Conservation (phyloP, 1,139 yeast genomes). For the Pichia sp. region DNA sequence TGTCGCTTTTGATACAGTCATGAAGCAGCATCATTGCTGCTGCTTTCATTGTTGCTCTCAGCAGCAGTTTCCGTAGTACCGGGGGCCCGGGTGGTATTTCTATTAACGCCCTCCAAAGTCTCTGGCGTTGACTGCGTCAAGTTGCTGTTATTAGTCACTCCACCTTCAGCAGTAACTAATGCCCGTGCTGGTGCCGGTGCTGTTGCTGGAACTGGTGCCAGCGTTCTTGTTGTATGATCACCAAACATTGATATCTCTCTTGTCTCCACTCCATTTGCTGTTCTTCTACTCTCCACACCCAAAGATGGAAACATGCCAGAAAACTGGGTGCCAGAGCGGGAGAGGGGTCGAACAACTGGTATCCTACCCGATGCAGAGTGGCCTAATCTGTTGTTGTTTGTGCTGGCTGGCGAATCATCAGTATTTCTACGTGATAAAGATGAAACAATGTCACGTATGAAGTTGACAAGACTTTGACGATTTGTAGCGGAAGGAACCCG, state of each 20-base stretch:
- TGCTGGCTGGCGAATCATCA: neutral
- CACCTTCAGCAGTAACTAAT: neutral
- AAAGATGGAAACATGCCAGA: constrained; percentile 40
- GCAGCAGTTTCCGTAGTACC: neutral
- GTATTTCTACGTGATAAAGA: constrained; percentile 4
- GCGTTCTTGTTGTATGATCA: neutral
- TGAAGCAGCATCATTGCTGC: neutral
- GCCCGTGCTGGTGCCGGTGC: neutral
- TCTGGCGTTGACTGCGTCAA: neutral
- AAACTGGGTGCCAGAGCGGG: neutral
- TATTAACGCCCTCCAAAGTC: neutral
- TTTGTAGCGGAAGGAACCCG: neutral
- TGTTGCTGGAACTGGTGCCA: neutral
- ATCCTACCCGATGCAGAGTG: constrained; percentile 5
- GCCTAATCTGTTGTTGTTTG: neutral
- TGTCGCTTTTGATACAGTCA: neutral
- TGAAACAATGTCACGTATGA: constrained; percentile 14
- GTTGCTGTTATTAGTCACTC: neutral
- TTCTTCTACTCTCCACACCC: constrained; percentile 52
- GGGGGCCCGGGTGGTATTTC: neutral
- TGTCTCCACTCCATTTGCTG: constrained; percentile 46
- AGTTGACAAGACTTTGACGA: constrained; percentile 11
- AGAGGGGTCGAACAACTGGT: constrained; percentile 5
- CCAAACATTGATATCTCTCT: constrained; percentile 16
- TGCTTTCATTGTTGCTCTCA: neutral